These are phyloP conservation scores for Ophiostoma sp. DNA, from an alignment of 2,329 filamentous ascomycete genomes.

Conservation along the genomic window DNA sequence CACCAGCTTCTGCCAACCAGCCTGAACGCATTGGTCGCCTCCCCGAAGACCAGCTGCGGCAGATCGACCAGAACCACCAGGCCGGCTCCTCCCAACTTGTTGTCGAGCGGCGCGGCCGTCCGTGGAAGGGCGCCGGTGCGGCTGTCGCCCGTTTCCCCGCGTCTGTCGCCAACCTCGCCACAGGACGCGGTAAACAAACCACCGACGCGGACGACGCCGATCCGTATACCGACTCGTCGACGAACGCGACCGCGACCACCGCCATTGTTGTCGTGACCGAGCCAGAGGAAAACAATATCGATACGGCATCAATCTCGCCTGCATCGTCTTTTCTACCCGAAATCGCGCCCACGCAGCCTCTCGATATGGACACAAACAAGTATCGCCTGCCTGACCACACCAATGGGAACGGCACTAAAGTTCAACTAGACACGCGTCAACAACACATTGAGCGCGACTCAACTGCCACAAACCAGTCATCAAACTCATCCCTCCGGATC, in stretches of 20 bases:
- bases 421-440: constrained; percentile 56
- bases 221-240: constrained; percentile 32
- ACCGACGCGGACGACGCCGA: constrained; percentile 28
- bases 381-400: constrained; percentile 71
- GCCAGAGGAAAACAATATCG: constrained; percentile 10
- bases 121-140: constrained; percentile 68
- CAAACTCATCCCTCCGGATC: background rate
- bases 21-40: constrained; percentile 64
- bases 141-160: constrained; percentile 55
- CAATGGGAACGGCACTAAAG: constrained; percentile 67
- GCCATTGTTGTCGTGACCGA: constrained; percentile 25
- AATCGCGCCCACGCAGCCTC: constrained; percentile 50
- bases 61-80: constrained; percentile 67
- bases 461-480: background rate
- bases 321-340: constrained; percentile 49
- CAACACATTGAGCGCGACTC: constrained; percentile 57
- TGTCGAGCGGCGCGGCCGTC: constrained; percentile 66
- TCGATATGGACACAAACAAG: constrained; percentile 71
- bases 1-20: constrained; percentile 36
- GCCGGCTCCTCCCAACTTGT: constrained; percentile 52
- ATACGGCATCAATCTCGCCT: constrained; percentile 29
- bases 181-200: constrained; percentile 18
- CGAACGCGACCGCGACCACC: constrained; percentile 9
- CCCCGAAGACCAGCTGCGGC: constrained; percentile 67
- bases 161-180: constrained; percentile 38